Evolutionary conservation across 306 rosid species (phyloP), one percentile per base, ranked within the genome.

Genomic region (Lithocarpus polystachyus): DNA sequence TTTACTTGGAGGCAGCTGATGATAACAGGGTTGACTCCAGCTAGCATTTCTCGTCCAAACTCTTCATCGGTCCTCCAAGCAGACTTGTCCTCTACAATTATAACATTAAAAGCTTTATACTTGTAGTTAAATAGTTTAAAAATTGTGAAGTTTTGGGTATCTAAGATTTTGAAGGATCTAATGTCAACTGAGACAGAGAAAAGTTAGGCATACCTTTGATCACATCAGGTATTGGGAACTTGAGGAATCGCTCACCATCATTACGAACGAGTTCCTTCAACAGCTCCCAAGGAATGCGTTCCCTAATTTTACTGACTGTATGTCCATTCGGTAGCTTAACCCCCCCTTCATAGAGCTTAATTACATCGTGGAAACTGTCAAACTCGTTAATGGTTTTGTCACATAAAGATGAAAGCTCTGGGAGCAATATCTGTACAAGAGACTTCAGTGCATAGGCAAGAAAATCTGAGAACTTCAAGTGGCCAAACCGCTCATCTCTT

Each of bases 11-110:
- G 96, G 67, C 91, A 87, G 20, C 91, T 62, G 45, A 95, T 91
- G 77, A 88, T 76, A n/a, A 95, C 92, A 37, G 99, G 99, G 82
- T 93, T 95, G 60, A 95, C 97, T 31, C 99, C 99, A 0, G 99
- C 97, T 20, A 95, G 89, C 98, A 90, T 95, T 90, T 95, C 98
- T 80, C 99, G 84, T 56, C 70, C 94, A 54, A 95, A 93, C 78
- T 95, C 99, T 52, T 91, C 94, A 5, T 93, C 98, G 4, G 98
- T 88, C 72, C 99, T 88, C 99, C 99, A 95, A 56, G 99, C 99
- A 56, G 90, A 84, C 72, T 81, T 90, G 65, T 83, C 83, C 6
- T 62, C 99, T 95, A 83, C 80, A 82, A 72, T 57, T 43, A 56
- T 45, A 62, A 35, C 9, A 74, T 13, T 48, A 22, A 61, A 74